These are phyloP conservation scores for Rhodotorula babjevae DNA, from an alignment of 768 basidiomycete species.

Conservation along the genomic window DNA sequence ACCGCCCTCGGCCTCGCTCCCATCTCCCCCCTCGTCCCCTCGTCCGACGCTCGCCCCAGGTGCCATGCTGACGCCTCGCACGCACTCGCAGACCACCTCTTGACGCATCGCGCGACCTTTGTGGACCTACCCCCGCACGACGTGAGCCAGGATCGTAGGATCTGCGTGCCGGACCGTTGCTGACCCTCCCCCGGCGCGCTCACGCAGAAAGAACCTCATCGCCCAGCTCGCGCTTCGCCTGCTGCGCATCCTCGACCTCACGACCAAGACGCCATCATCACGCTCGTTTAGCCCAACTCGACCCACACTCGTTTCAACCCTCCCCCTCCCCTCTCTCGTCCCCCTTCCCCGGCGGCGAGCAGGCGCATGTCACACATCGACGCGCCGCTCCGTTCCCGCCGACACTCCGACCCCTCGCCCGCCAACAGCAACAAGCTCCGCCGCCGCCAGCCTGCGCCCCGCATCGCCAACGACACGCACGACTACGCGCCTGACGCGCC, in stretches of 20 bases:
- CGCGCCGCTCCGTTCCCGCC: slow-evolving; percentile 26
- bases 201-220: background rate
- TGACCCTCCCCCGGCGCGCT: background rate
- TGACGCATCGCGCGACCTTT: too few species aligned
- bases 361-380: slow-evolving; percentile 27
- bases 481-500: background rate
- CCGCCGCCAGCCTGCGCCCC: background rate
- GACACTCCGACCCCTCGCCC: slow-evolving; percentile 11
- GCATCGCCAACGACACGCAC: background rate
- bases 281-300: background rate
- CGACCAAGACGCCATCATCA: background rate
- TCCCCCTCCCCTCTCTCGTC: too few species aligned
- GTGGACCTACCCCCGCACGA: background rate
- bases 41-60: background rate
- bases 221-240: too few species aligned
- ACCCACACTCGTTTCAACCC: background rate
- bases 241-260: background rate
- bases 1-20: background rate
- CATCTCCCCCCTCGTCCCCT: background rate
- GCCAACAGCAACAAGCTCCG: background rate
- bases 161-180: background rate
- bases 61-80: background rate
- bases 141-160: background rate
- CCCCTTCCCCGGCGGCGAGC: background rate
- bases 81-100: background rate